A percentile compares a stretch with the other conserved stretches of the same genome.
Conservation (phyloP, 768 basidiomycete genomes). For the Fomitopsis pulvina region DNA sequence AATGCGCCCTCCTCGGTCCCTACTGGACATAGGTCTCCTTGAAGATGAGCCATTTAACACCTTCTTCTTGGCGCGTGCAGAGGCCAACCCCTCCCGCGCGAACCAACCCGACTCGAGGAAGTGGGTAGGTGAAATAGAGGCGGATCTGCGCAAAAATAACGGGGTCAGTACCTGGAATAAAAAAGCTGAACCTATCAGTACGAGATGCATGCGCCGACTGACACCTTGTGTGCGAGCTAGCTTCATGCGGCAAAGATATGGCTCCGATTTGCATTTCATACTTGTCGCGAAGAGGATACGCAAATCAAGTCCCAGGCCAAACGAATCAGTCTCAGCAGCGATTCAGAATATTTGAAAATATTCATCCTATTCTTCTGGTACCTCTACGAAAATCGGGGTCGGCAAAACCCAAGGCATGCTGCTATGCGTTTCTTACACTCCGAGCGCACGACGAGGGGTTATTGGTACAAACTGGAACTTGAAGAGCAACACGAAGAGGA, state of each 20-base stretch:
- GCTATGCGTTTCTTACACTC: slow-evolving; percentile 2
- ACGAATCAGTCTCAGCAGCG: background rate
- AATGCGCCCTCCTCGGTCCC: slow-evolving; percentile 11
- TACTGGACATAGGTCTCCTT: slow-evolving; percentile 15
- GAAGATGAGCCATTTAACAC: slow-evolving; percentile 19
- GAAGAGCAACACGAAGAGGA: background rate
- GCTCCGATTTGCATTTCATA: background rate
- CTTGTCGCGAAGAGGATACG: background rate
- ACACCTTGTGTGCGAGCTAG: background rate
- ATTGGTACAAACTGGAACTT: slow-evolving; percentile 3
- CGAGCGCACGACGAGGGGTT: slow-evolving; percentile 10
- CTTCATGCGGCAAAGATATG: background rate
- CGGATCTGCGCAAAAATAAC: background rate
- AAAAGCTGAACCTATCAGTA: background rate
- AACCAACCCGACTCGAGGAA: slow-evolving; percentile 1
- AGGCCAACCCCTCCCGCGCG: background rate
- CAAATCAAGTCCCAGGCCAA: background rate
- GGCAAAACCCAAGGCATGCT: background rate
- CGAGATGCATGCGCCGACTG: background rate
- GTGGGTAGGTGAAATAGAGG: slow-evolving; percentile 3
- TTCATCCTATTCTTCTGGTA: slow-evolving; percentile 25
- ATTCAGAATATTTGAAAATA: background rate
- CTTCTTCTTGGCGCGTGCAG: slow-evolving; percentile 6
- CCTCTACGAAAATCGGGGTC: background rate
- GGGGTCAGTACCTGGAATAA: background rate